Evolutionary conservation across 805 yeast species (phyloP), one percentile per base, ranked within the genome.

Genomic region (Lachancea dasiensis): DNA sequence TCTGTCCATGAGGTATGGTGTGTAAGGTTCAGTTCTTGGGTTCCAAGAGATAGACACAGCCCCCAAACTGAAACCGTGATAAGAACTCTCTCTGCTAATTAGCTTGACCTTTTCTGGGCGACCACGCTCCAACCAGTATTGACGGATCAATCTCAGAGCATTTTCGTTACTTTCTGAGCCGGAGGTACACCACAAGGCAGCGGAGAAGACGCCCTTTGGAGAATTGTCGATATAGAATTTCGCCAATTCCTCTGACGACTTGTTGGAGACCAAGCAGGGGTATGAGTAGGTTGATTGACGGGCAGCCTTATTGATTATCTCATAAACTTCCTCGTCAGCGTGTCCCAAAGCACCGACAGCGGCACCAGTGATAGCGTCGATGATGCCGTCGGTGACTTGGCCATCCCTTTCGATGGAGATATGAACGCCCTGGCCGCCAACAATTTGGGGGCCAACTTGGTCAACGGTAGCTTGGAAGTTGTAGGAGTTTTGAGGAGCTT

Each of bases 121-220:
- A 24, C 70, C 69, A 17, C 55, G 63, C 50, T 70, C 75, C 34
- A 63, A 48, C 44, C 60, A 65, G 47, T 70, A 70, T 50, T 70
- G 75, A 46, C 63, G 60, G 20, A 75, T 73, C 43, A 79, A 73
- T 57, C 77, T 78, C 52, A 79, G 49, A 4, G 81, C 81, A 29
- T 77, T 79, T 53, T 79, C 85, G 52, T 75, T 78, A 23, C 81
- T 75, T 56, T 78, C 85, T 20, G 82, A 67, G n/a, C 86, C 86
- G 6, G 81, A 72, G 46, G 77, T 73, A 40, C 73, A 68, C 59
- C 80, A 65, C 32, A 66, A 42, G 10, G 68, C 72, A 18, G 69
- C 59, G 3, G 57, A 46, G 42, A 67, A 68, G 6, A 60, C 67
- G 28, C 57, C 62, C 27, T 59, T 48, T 38, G 69, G 69, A 13